Conservation (phyloP, 352 stramenopile species). For the Phytophthora citricola region DNA sequence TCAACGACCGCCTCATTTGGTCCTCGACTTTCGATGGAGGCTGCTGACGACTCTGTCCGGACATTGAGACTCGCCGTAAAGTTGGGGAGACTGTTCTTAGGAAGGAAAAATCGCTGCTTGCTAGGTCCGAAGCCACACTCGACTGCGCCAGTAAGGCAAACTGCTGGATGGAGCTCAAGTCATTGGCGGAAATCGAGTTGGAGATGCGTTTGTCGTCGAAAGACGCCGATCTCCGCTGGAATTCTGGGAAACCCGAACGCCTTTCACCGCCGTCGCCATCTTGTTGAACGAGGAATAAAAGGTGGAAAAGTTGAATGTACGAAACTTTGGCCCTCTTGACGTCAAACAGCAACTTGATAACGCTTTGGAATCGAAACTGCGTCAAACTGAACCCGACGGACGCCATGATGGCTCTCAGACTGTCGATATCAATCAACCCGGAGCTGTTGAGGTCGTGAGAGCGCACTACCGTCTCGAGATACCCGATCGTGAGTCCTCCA, state of each 20-base stretch:
- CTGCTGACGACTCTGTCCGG: neutral
- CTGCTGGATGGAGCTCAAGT: slow-evolving; percentile 8
- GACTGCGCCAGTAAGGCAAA: slow-evolving; percentile 15
- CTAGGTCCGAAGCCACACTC: slow-evolving; percentile 12
- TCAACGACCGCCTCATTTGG: slow-evolving; percentile 3
- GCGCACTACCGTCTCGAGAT: slow-evolving; percentile 40
- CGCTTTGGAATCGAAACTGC: slow-evolving; percentile 62
- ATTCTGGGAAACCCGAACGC: slow-evolving; percentile 1
- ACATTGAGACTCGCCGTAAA: slow-evolving; percentile 1
- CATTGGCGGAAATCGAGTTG: slow-evolving; percentile 5
- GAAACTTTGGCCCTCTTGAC: slow-evolving; percentile 40
- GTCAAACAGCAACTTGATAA: slow-evolving; percentile 57
- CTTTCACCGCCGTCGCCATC: slow-evolving; percentile 2
- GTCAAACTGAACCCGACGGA: slow-evolving; percentile 52
- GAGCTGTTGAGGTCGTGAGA: slow-evolving; percentile 30
- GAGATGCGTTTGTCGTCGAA: slow-evolving; percentile 7
- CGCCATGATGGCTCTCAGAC: slow-evolving; percentile 44
- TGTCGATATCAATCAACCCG: slow-evolving; percentile 46
- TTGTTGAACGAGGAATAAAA: slow-evolving; percentile 37
- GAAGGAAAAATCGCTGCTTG: slow-evolving; percentile 19
- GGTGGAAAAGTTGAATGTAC: slow-evolving; percentile 49
- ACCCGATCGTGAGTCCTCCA: slow-evolving; percentile 10
- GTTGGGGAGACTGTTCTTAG: slow-evolving; percentile 6
- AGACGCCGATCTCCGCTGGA: slow-evolving; percentile 2
- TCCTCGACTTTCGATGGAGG: slow-evolving; percentile 2